Evolutionary conservation across 2,329 filamentous ascomycete species (phyloP).

Genomic region (Clonostachys chloroleuca): DNA sequence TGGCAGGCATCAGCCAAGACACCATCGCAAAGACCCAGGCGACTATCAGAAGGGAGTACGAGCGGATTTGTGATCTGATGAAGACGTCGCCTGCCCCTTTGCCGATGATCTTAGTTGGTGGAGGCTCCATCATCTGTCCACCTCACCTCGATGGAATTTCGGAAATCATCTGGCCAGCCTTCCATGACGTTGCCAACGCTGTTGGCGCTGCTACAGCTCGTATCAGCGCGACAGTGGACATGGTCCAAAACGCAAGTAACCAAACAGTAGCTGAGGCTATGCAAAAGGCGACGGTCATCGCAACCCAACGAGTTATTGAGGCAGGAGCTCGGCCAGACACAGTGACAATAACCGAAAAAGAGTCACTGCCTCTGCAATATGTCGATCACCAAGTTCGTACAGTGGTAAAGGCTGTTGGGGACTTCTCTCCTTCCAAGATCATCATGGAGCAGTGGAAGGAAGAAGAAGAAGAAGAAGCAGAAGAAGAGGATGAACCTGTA

Average conservation of each 20-base stretch:
- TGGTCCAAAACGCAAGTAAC: slow-evolving; percentile 39
- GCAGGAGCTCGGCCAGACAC: slow-evolving; percentile 21
- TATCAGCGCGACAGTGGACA: slow-evolving; percentile 45
- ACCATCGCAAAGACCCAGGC: slow-evolving; percentile 13
- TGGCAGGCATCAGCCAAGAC: slow-evolving; percentile 12
- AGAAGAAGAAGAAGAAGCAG: too few relatives aligned
- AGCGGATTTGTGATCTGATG: slow-evolving; percentile 48
- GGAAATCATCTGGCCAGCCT: slow-evolving; percentile 43
- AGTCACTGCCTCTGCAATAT: slow-evolving; percentile 21
- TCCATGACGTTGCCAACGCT: slow-evolving; percentile 53
- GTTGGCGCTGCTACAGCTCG: slow-evolving; percentile 56
- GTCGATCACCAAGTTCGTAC: not conserved
- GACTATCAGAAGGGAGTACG: slow-evolving; percentile 39
- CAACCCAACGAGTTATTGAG: slow-evolving; percentile 18
- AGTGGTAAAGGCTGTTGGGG: too few relatives aligned
- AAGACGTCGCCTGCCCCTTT: slow-evolving; percentile 49
- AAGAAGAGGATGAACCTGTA: too few relatives aligned
- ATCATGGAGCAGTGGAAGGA: too few relatives aligned
- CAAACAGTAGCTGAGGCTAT: slow-evolving; percentile 28
- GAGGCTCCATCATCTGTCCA: slow-evolving; percentile 48
- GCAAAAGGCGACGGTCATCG: slow-evolving; percentile 28
- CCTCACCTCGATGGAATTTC: slow-evolving; percentile 42
- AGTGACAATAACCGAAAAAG: slow-evolving; percentile 39
- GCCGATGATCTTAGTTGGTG: slow-evolving; percentile 51
- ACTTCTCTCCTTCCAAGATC: too few relatives aligned